Evolutionary conservation across 495 filamentous ascomycete genomes (phyloP), one percentile per base, ranked within the genome.

Genomic region (Hypomontagnella monticulosa): DNA sequence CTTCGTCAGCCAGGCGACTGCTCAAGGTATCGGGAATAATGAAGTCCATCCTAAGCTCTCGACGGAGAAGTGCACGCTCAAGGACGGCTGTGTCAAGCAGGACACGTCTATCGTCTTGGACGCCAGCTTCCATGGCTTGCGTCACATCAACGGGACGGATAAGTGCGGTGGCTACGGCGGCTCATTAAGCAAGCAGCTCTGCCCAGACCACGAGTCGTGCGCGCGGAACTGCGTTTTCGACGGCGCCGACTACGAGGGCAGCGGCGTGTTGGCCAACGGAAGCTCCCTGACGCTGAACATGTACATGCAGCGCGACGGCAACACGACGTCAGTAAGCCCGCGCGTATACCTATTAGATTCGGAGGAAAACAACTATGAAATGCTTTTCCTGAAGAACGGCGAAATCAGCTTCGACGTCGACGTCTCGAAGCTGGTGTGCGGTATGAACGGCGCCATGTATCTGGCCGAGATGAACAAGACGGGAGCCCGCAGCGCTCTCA

Each of bases 341-440:
- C 81, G 88, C 66, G 77, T 87, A n/a, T 90, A 88, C 67, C 76
- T 89, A 14, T 74, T 89, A 65, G 80, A 78, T 12, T 73, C 78
- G 43, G 77, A 81, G 4, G 78, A 67, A 8, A 64, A 67, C 18
- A 61, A 83, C 49, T 92, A 92, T 71, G 76, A 88, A 71, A 79
- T 83, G 40, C 78, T 89, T 66, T 74, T 85, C 58, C 76, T 89
- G 5, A 72, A 86, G 56, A 83, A 85, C 66, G 76, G 82, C 65
- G 89, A 92, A 77, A 81, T 92, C 64, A 85, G 84, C 4, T 90
- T 92, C 57, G 86, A 88, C 56, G 87, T 90, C 0, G 89, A 92
- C 56, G 76, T 86, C 20, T 86, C 83, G 18, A 80, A 84, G 33
- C 76, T 91, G 19, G 84, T 87, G 1, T 92, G 89, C 66, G 89